Evolutionary conservation across 768 basidiomycete species (phyloP).

Genomic region (Tulasnella sp.): DNA sequence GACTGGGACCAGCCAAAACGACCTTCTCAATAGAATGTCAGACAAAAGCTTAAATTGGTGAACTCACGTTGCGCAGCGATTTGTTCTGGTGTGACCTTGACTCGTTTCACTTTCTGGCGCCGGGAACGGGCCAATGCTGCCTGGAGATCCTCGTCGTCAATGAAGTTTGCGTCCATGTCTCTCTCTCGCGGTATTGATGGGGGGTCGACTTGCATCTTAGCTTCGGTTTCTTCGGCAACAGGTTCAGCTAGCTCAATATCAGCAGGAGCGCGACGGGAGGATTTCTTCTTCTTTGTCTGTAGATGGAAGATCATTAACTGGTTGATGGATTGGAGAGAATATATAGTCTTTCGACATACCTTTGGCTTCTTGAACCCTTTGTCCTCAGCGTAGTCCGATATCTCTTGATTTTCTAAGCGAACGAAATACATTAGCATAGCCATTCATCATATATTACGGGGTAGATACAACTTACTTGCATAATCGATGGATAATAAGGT

Average conservation of each 20-base stretch:
- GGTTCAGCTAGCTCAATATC: slow-evolving; percentile 36
- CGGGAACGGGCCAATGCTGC: slow-evolving; percentile 80
- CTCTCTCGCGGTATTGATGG: slow-evolving; percentile 47
- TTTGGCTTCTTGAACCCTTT: slow-evolving; percentile 92
- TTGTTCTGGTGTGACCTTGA: slow-evolving; percentile 72
- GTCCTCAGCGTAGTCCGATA: slow-evolving; percentile 80
- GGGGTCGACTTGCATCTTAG: slow-evolving; percentile 69
- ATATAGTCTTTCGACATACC: slow-evolving; percentile 31
- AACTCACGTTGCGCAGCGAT: slow-evolving; percentile 61
- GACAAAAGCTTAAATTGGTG: not conserved
- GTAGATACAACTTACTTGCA: slow-evolving; percentile 47
- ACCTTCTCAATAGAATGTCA: slow-evolving; percentile 4
- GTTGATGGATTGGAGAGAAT: slow-evolving; percentile 2
- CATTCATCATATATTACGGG: not conserved
- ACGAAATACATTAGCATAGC: slow-evolving; percentile 19
- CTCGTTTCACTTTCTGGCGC: slow-evolving; percentile 65
- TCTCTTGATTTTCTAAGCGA: slow-evolving; percentile 65
- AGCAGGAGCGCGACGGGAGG: slow-evolving; percentile 47
- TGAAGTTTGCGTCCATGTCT: slow-evolving; percentile 77
- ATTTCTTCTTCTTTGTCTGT: slow-evolving; percentile 88
- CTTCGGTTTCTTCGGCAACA: slow-evolving; percentile 29
- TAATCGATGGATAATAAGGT: slow-evolving; percentile 80
- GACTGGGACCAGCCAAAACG: slow-evolving; percentile 33
- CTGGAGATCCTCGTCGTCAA: slow-evolving; percentile 98
- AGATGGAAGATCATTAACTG: slow-evolving; percentile 10